phyloP scores from a whole-genome alignment of 805 yeast species.

The Kluyveromyces aestuarii region DNA sequence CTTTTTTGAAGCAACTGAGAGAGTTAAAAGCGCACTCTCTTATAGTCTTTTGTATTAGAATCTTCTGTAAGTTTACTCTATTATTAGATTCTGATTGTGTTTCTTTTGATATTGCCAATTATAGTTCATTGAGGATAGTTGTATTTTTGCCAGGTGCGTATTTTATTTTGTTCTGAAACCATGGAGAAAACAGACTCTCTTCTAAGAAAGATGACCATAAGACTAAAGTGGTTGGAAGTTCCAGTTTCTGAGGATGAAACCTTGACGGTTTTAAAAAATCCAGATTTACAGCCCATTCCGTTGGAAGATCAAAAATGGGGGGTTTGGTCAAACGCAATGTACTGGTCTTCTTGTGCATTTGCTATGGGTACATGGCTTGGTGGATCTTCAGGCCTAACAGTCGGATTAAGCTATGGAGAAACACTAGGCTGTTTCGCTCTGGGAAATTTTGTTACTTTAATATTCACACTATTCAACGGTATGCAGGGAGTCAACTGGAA shows the following conservation, averaged over 20 bases:
- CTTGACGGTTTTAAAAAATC: slow-evolving; percentile 25
- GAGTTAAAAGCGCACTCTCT: no score
- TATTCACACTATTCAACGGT: slow-evolving; percentile 38
- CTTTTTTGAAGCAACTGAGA: no score
- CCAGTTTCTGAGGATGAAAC: slow-evolving; percentile 26
- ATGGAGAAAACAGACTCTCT: background rate
- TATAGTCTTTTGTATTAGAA: no score
- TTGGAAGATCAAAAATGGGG: slow-evolving; percentile 30
- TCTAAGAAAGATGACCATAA: background rate
- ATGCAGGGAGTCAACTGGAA: slow-evolving; percentile 42
- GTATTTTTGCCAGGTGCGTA: background rate
- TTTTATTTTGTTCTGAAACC: no score
- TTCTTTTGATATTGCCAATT: no score
- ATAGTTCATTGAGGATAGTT: no score
- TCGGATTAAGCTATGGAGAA: slow-evolving; percentile 39
- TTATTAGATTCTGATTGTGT: no score
- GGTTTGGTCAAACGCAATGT: slow-evolving; percentile 32
- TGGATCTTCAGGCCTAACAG: slow-evolving; percentile 35
- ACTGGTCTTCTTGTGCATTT: slow-evolving; percentile 39
- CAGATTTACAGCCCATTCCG: slow-evolving; percentile 26
- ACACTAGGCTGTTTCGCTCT: slow-evolving; percentile 37
- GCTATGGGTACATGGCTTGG: slow-evolving; percentile 38
- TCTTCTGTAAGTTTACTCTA: no score
- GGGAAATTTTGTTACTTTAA: slow-evolving; percentile 38
- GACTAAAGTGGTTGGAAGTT: slow-evolving; percentile 17